Conservation (phyloP, 305 asterid species). For the Nicotiana rustica region DNA sequence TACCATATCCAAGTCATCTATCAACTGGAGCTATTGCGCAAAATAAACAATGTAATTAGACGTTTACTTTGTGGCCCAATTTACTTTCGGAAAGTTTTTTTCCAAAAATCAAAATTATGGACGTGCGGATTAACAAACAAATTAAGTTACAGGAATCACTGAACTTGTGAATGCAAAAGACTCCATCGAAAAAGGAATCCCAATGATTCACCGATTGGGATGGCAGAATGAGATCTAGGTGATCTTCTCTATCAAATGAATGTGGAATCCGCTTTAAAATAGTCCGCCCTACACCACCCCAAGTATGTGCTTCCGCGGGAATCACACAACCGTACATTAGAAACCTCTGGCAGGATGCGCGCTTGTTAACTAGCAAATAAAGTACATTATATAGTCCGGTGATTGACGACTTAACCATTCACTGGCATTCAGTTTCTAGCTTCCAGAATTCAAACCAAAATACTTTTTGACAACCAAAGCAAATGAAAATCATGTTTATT, state of each 20-base stretch:
- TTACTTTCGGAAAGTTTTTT: background rate
- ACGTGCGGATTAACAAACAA: background rate
- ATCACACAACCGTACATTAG: background rate
- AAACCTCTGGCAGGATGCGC: background rate
- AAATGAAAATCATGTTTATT: no score
- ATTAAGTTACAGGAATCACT: background rate
- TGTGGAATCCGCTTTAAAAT: background rate
- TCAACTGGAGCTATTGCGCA: slow-evolving; percentile 18
- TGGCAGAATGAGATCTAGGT: background rate
- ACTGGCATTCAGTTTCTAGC: background rate
- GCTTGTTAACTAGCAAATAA: background rate
- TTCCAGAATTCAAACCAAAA: background rate
- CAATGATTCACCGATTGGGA: background rate
- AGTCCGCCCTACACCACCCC: background rate
- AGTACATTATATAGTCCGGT: background rate
- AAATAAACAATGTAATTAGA: background rate
- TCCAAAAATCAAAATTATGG: background rate
- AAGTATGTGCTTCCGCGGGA: background rate
- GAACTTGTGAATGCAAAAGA: background rate
- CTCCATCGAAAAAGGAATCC: background rate
- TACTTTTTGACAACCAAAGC: background rate
- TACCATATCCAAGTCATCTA: slow-evolving; percentile 9
- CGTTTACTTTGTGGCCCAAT: background rate
- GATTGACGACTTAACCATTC: background rate
- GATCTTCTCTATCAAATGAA: background rate